phyloP scores from a whole-genome alignment of 1,139 yeast species.

The Yamadazyma dushanensis region DNA sequence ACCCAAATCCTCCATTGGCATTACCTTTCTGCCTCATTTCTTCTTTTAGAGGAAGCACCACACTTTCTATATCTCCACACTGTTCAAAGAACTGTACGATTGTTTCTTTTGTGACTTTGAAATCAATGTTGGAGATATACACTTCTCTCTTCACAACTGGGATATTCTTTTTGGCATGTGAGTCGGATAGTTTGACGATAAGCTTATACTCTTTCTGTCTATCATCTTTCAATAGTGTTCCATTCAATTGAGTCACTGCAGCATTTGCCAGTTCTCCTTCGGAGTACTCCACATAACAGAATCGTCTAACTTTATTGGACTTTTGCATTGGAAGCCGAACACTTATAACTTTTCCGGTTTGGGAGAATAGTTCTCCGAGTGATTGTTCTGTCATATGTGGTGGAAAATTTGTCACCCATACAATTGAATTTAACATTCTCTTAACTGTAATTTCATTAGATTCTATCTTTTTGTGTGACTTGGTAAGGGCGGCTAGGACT shows the following conservation, averaged over 20 bases:
- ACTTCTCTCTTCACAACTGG: constrained; percentile 28
- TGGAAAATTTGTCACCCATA: constrained; percentile 77
- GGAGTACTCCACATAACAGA: constrained; percentile 70
- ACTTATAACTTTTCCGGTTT: constrained; percentile 49
- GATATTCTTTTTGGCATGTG: constrained; percentile 7
- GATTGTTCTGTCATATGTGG: constrained; percentile 47
- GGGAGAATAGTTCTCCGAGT: constrained; percentile 42
- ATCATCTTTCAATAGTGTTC: constrained; percentile 25
- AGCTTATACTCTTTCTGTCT: constrained; percentile 20
- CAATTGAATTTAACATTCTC: constrained; percentile 45
- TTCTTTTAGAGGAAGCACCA: constrained; percentile 48
- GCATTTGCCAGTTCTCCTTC: constrained; percentile 43
- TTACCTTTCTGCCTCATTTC: constrained; percentile 27
- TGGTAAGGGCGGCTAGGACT: constrained; percentile 61
- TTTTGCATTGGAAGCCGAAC: constrained; percentile 69
- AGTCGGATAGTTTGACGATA: constrained; percentile 18
- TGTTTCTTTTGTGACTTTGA: constrained; percentile 35
- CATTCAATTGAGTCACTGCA: constrained; percentile 50
- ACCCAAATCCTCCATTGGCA: constrained; percentile 56
- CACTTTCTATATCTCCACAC: constrained; percentile 44
- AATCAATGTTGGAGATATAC: constrained; percentile 73
- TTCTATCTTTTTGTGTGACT: constrained; percentile 49
- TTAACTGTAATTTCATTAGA: constrained; percentile 46
- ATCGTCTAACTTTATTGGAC: constrained; percentile 58
- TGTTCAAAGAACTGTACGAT: constrained; percentile 26